Conservation (phyloP, 208 protist genomes). For the Phytomonas sp. region DNA sequence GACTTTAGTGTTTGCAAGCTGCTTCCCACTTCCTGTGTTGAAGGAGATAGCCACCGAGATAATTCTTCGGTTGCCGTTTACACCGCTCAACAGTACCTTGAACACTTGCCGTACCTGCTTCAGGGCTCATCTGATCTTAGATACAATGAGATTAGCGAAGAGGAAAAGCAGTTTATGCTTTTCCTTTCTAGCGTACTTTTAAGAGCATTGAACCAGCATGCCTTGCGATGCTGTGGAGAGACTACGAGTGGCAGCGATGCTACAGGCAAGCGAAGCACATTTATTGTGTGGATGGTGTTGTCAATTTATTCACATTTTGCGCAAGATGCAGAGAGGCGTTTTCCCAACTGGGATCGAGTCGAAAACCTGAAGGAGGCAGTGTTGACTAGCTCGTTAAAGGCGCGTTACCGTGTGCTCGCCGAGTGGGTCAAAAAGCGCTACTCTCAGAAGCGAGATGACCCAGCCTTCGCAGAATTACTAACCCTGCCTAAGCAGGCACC, state of each 20-base stretch:
- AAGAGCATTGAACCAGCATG: not conserved
- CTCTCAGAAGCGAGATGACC: not conserved
- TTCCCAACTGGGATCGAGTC: slow-evolving; percentile 6
- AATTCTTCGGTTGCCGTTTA: not conserved
- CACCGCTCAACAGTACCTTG: not conserved
- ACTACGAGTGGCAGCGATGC: slow-evolving; percentile 17
- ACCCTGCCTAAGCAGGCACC: not conserved
- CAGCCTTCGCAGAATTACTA: not conserved
- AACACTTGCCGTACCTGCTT: not conserved
- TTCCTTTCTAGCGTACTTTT: slow-evolving; percentile 1
- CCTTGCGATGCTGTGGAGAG: slow-evolving; percentile 7
- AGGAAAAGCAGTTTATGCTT: not conserved
- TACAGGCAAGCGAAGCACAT: slow-evolving; percentile 23
- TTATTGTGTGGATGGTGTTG: slow-evolving; percentile 43
- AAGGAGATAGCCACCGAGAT: slow-evolving; percentile 2
- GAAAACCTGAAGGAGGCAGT: not conserved
- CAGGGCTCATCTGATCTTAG: not conserved
- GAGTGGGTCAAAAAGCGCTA: not conserved
- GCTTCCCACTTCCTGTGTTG: slow-evolving; percentile 4
- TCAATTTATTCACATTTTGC: slow-evolving; percentile 30
- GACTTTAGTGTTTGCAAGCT: slow-evolving; percentile 15
- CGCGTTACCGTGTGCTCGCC: not conserved
- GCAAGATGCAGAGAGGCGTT: slow-evolving; percentile 16
- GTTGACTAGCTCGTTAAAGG: not conserved
- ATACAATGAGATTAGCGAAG: not conserved